Percentiles rank a stretch among this genome's conserved stretches.
Evolutionary conservation across 352 stramenopile genomes (phyloP).

Genomic region (Globisporangium heterothallicum): DNA sequence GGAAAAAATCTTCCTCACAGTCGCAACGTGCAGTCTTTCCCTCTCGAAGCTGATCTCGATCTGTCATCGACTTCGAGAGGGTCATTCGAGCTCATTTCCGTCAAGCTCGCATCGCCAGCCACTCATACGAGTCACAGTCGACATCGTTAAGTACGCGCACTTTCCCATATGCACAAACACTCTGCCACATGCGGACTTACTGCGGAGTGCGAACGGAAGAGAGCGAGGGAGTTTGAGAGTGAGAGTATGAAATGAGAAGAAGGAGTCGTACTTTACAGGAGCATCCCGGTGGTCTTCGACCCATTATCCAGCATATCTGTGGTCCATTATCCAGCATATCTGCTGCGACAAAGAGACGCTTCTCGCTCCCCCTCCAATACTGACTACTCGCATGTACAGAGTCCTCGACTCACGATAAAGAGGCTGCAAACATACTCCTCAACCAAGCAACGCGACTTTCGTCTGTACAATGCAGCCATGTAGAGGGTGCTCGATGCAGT

Average conservation of each 20-base stretch:
- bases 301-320: background rate
- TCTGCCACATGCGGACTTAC: background rate
- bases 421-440: too few relatives aligned
- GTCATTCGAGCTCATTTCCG: too few relatives aligned
- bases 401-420: too few relatives aligned
- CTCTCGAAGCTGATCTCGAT: background rate
- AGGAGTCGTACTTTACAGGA: constrained; percentile 8
- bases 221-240: too few relatives aligned
- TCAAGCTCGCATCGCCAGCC: background rate
- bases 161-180: background rate
- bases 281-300: constrained; percentile 11
- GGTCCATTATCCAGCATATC: too few relatives aligned
- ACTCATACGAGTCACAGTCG: background rate
- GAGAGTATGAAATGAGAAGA: background rate
- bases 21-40: background rate
- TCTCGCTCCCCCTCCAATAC: too few relatives aligned
- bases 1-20: background rate
- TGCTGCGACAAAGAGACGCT: background rate
- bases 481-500: background rate
- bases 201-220: too few relatives aligned
- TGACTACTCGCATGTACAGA: too few relatives aligned
- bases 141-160: background rate
- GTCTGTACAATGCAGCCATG: too few relatives aligned
- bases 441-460: too few relatives aligned
- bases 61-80: background rate